Percentiles rank a stretch among this genome's conserved stretches.
Evolutionary conservation across 2,329 filamentous ascomycete species (phyloP).

Genomic region (Aspergillus aculeatus): DNA sequence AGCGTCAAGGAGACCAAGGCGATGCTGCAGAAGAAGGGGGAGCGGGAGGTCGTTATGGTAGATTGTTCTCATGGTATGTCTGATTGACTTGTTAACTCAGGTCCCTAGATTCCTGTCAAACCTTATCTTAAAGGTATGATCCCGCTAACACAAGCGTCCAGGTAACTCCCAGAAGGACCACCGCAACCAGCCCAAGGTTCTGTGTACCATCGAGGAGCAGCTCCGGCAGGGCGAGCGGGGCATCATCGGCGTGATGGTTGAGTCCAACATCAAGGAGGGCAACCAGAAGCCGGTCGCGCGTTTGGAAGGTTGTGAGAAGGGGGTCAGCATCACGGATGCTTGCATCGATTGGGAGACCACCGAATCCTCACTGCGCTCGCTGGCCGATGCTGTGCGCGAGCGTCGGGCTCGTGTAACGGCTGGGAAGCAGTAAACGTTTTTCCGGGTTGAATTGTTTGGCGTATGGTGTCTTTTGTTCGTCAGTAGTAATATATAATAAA

Average conservation of each 20-base stretch:
- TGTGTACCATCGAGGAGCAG: conserved; percentile 76
- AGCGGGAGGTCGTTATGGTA: conserved; percentile 89
- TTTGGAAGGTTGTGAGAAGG: conserved; percentile 73
- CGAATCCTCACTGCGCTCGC: conserved; percentile 73
- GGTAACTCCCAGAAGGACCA: conserved; percentile 95
- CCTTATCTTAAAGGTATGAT: no score
- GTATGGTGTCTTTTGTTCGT: neutral
- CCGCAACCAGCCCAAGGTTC: conserved; percentile 92
- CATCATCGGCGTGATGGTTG: conserved; percentile 96
- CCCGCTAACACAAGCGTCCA: neutral
- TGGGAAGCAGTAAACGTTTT: neutral
- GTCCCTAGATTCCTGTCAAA: no score
- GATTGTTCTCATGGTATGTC: conserved; percentile 81
- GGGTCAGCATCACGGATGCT: conserved; percentile 90
- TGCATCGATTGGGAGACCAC: conserved; percentile 93
- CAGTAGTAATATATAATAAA: neutral
- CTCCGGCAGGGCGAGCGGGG: conserved; percentile 78
- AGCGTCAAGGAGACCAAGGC: conserved; percentile 77
- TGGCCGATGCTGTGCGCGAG: conserved; percentile 73
- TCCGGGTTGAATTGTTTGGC: neutral
- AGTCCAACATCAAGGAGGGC: conserved; percentile 90
- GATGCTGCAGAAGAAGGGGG: conserved; percentile 73
- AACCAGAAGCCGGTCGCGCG: conserved; percentile 84
- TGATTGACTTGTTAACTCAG: neutral
- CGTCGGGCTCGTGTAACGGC: neutral